Base-by-base conservation (phyloP, 116 monocot genomes). In the Papilionanthe hybrid region DNA sequence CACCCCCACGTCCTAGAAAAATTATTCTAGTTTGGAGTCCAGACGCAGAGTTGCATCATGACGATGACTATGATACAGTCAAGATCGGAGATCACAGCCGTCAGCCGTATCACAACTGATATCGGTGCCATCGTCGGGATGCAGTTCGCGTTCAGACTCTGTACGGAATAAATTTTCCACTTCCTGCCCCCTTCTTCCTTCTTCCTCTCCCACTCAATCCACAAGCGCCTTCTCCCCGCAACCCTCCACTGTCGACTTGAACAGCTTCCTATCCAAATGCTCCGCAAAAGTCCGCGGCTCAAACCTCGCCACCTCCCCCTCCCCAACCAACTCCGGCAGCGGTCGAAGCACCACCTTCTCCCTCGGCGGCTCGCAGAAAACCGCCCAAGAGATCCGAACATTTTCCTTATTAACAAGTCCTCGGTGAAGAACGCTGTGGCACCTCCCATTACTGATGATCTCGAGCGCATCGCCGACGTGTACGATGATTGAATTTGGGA, bases 401-500 rank as follows among this genome's bases (percentile, higher is more conserved):
- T 87, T 94, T 78, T 96, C 92, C 75, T 86, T 92, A 83, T 91
- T 96, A 6, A 96, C 94, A 2, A 96, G 82, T 12, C 92, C 92
- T 0, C 94, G 89, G 83, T 96, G 96, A 9, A 96, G 84, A 9
- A 96, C 79, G 83, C 94, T 92, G 85, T 85, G 88, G 78, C 90
- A 96, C 72, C 7, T 42, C 0, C 94, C 94, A 41, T 96, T 96
- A 82, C 89, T 92, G 5, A 96, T 83, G 50, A 94, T 94, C 83
- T 96, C 94, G 11, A 96, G 76, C 42, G 87, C 75, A 81, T 94
- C 96, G 3, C 96, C 96, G 25, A 96, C 72, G 84, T 96, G 94
- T 20, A 96, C 82, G 23, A 92, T 77, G 60, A 96, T 48, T 1
- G 92, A 86, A 63, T 86, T 88, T 1, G 88, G 88, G 12, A 88